Conservation (phyloP, 805 yeast species). For the Priceomyces haplophilus region DNA sequence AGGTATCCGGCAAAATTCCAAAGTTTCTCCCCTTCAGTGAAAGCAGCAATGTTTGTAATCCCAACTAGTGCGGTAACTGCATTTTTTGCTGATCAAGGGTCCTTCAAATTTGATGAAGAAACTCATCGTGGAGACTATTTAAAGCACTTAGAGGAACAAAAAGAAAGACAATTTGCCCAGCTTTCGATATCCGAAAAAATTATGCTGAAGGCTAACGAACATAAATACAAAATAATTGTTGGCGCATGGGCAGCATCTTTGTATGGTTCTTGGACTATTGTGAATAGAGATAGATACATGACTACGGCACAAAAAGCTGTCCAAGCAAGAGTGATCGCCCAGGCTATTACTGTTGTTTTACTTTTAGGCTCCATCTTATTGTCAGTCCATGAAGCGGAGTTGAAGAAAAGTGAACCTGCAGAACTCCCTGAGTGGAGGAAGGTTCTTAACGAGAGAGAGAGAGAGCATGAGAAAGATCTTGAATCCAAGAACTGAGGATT, state of each 20-base stretch:
- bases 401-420: conserved; percentile 33
- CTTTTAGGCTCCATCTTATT: conserved; percentile 65
- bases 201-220: conserved; percentile 46
- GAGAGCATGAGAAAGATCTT: neutral
- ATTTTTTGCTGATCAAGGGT: conserved; percentile 68
- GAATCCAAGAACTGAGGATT: neutral
- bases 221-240: conserved; percentile 66
- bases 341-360: conserved; percentile 69
- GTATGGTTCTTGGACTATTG: conserved; percentile 71
- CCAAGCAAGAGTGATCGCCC: conserved; percentile 87
- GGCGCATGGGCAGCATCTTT: conserved; percentile 78
- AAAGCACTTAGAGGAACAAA: conserved; percentile 42
- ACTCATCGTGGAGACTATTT: conserved; percentile 51
- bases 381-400: conserved; percentile 54
- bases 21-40: conserved; percentile 29
- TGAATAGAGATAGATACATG: conserved; percentile 69
- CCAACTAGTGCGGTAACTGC: conserved; percentile 66
- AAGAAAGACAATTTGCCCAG: conserved; percentile 49
- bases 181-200: conserved; percentile 49
- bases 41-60: conserved; percentile 62
- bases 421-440: conserved; percentile 34
- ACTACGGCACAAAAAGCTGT: conserved; percentile 73
- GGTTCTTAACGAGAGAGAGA: conserved; percentile 32
- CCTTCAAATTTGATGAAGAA: conserved; percentile 60
- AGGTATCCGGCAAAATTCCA: conserved; percentile 49